Evolutionary conservation across 2,329 filamentous ascomycete genomes (phyloP), one percentile per base, ranked within the genome.

Genomic region (Tolypocladium album): DNA sequence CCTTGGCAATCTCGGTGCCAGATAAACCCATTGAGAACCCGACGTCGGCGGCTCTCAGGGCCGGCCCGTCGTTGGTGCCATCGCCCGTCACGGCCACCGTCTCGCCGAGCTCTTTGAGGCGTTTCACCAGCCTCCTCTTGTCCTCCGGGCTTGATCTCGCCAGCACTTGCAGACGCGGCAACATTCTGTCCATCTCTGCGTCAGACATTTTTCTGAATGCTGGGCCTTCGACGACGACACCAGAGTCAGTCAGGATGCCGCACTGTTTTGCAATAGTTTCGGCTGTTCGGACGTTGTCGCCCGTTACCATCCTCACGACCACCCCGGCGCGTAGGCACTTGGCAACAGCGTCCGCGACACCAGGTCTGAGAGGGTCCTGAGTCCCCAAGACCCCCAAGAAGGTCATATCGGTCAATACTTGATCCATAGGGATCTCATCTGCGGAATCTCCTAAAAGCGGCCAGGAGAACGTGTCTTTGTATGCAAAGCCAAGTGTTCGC

Each of bases 401-500:
- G 1, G 82, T 85, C 83, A 94, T 89, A 52, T 85, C 79, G 47
- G 78, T 74, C 55, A 80, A 74, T 8, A 36, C n/a, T 1, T 53
- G 7, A n/a, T n/a, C 27, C 20, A 53, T 12, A 2, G 47, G 47
- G 8, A 36, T 31, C 47, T 53, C 47, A 11, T 53, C 47, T 17
- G 27, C 17, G 12, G 47, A n/a, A 53, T n/a, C 11, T n/a, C 47
- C 47, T 62, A 88, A 82, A 22, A 79, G 86, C n/a, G 89, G 88
- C 84, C 87, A 90, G 59, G 74, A 77, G 31, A 84, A 79, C 61
- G 88, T 90, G 64, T 93, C 89, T 53, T 83, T 82, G 71, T 89
- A 92, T 4, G 88, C 79, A 63, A 92, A 78, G 22, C 83, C 88
- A 60, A 92, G 90, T 0, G 88, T 91, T 58, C 89, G 84, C 11